Evolutionary conservation across 768 basidiomycete species (phyloP), one percentile per base, ranked within the genome.

Genomic region (Serendipita sp.): DNA sequence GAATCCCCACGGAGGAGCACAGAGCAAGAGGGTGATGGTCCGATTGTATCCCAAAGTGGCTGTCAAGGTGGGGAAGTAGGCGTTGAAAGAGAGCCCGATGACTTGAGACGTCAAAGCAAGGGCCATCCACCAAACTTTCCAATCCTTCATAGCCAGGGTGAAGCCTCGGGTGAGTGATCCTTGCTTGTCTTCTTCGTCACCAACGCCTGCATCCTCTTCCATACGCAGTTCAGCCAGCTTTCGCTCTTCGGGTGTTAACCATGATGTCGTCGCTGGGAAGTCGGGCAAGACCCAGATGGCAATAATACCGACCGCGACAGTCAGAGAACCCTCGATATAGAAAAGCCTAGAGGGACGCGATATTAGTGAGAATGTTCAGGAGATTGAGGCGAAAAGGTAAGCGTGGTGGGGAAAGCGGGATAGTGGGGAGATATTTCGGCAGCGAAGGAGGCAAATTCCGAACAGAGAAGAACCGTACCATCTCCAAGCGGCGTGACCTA

Each of bases 81-180:
- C 84, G 71, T 88, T 86, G 78, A 91, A 91, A 3, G 83, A 84
- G 32, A 89, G 69, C 7, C 86, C 81, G 44, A 86, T 73, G 41
- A 82, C 79, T 56, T 80, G 74, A 68, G 78, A 79, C 13, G 81
- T 81, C 65, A 88, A 72, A 2, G 84, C 78, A 34, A 89, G 64
- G 18, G 86, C 78, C 48, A 94, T 77, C 68, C 72, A 71, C 86
- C 89, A 92, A 45, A 93, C 88, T 72, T 85, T 88, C 86, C 85
- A 84, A 70, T 93, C 91, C 18, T 76, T 77, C 65, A 89, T 46
- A 10, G 89, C 86, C 67, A 85, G 70, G 7, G 73, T 67, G 2
- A 90, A 70, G 7, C 86, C 87, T 28, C 74, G 72, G 13, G 71
- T 68, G 47, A 68, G 64, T 7, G 69, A 69, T 24, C 73, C 69